These are phyloP conservation scores for Neurospora tetrasperma DNA, from an alignment of 495 filamentous ascomycete genomes.

Conservation along the genomic window DNA sequence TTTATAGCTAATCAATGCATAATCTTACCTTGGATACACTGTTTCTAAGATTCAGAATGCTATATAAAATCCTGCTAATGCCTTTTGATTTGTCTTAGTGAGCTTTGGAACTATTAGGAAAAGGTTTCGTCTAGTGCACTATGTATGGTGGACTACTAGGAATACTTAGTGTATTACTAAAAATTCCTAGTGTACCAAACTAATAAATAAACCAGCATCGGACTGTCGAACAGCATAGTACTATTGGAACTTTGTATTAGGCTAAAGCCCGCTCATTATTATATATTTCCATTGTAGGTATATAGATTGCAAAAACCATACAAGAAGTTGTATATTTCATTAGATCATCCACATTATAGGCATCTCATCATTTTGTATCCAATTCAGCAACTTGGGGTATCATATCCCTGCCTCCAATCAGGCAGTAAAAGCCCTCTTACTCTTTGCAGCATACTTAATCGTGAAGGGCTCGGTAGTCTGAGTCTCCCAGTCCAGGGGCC, in stretches of 20 bases:
- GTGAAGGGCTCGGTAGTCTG: constrained; percentile 20
- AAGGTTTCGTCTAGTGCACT: too few species aligned
- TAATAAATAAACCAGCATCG: too few species aligned
- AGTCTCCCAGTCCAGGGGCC: constrained; percentile 13
- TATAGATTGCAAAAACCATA: not conserved
- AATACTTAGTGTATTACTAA: too few species aligned
- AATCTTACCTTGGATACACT: too few species aligned
- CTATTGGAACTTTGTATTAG: not conserved
- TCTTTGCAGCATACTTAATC: constrained; percentile 10
- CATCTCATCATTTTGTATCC: not conserved
- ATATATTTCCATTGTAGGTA: not conserved
- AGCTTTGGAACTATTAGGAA: too few species aligned
- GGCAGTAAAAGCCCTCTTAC: not conserved
- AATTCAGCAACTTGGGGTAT: not conserved
- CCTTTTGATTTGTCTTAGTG: too few species aligned
- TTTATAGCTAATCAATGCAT: too few species aligned
- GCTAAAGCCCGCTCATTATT: not conserved
- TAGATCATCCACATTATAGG: not conserved
- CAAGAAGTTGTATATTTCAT: not conserved
- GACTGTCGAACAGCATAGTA: too few species aligned
- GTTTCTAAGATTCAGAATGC: too few species aligned
- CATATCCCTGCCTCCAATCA: not conserved
- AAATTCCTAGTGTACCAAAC: too few species aligned
- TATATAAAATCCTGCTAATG: too few species aligned
- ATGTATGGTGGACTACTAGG: too few species aligned